Evolutionary conservation across 305 asterid species (phyloP).

Genomic region (Plantago rigida): DNA sequence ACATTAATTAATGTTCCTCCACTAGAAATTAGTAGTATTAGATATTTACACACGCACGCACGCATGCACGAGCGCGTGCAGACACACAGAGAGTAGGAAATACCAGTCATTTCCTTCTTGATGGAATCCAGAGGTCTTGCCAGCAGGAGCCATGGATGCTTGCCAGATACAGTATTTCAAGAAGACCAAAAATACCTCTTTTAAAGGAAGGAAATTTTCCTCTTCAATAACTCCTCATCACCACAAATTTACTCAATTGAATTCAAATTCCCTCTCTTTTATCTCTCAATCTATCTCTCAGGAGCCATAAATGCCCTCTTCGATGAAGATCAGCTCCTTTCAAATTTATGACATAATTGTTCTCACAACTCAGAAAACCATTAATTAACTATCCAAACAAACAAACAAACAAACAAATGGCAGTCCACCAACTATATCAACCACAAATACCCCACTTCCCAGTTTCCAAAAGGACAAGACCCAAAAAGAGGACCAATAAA

Average conservation of each 20-base stretch:
- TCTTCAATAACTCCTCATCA: constrained; percentile 4
- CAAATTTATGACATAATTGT: constrained; percentile 31
- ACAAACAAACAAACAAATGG: constrained; percentile 27
- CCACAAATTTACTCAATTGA: constrained; percentile 11
- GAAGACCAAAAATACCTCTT: background rate
- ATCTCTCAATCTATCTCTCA: constrained; percentile 20
- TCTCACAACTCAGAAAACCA: constrained; percentile 41
- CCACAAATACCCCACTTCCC: constrained; percentile 39
- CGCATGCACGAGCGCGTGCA: background rate
- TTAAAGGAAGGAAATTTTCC: constrained; percentile 2
- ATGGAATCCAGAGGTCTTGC: constrained; percentile 52
- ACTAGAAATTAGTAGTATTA: constrained; percentile 1
- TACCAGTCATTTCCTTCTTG: constrained; percentile 86
- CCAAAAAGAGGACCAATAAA: constrained; percentile 19
- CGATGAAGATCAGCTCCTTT: constrained; percentile 26
- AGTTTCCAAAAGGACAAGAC: constrained; percentile 20
- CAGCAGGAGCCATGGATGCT: constrained; percentile 58
- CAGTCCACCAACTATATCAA: constrained; percentile 59
- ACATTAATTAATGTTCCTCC: constrained; percentile 13
- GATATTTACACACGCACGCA: background rate
- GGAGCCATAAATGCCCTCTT: constrained; percentile 19
- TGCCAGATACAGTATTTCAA: constrained; percentile 16
- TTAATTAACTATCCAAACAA: constrained; percentile 31
- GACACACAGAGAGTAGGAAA: constrained; percentile 8
- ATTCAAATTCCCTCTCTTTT: constrained; percentile 33